Evolutionary conservation across 73 alveolate genomes (phyloP).

Genomic region (Paramecium biaurelia): DNA sequence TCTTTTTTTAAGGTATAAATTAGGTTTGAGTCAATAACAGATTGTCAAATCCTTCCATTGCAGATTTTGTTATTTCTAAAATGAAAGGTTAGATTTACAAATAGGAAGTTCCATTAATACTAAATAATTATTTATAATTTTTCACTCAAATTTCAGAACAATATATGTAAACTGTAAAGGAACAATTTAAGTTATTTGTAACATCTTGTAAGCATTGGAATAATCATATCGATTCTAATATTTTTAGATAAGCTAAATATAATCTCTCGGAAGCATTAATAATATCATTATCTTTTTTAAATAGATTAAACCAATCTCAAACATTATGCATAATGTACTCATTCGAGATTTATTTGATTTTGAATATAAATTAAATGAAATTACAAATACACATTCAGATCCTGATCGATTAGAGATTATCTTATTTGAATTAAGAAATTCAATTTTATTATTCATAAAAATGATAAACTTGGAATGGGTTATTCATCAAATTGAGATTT

Average conservation of each 20-base stretch:
- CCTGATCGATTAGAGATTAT: slow-evolving; percentile 39
- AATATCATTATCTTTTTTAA: neutral
- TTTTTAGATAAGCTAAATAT: slow-evolving; percentile 9
- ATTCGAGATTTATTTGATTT: slow-evolving; percentile 10
- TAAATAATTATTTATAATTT: neutral
- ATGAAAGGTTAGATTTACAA: neutral
- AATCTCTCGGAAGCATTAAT: slow-evolving; percentile 12
- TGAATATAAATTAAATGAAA: slow-evolving; percentile 22
- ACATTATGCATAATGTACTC: neutral
- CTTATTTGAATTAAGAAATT: slow-evolving; percentile 9
- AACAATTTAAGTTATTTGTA: slow-evolving; percentile 25
- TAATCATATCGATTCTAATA: neutral
- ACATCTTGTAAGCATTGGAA: neutral
- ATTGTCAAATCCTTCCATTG: neutral
- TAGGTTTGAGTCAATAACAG: neutral
- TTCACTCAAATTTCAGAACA: neutral
- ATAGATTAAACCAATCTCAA: slow-evolving; percentile 28
- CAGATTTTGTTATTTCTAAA: neutral
- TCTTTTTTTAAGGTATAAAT: neutral
- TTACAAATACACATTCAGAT: neutral
- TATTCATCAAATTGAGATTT: slow-evolving; percentile 27
- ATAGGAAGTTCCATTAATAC: neutral
- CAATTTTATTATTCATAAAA: neutral
- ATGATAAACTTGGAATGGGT: slow-evolving; percentile 53
- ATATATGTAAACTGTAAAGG: slow-evolving; percentile 27